Conservation (phyloP, 768 basidiomycete species). For the Kwoniella mangroviensis region DNA sequence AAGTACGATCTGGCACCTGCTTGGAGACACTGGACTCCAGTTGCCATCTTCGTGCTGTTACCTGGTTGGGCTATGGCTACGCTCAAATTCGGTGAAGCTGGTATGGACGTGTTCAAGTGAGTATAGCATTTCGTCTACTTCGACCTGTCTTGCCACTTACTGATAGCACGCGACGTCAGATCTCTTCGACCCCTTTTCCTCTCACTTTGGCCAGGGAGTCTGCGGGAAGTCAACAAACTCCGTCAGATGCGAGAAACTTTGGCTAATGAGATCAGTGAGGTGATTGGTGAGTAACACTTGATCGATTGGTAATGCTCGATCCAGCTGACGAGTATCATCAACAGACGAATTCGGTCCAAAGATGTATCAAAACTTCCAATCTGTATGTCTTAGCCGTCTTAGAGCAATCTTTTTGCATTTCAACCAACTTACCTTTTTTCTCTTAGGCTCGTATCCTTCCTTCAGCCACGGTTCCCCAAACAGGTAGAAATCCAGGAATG, state of each 20-base stretch:
- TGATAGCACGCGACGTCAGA: conserved; percentile 60
- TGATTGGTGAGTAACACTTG: conserved; percentile 48
- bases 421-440: conserved; percentile 11
- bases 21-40: conserved; percentile 75
- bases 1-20: conserved; percentile 68
- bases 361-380: conserved; percentile 82
- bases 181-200: conserved; percentile 87
- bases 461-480: conserved; percentile 82
- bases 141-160: neutral
- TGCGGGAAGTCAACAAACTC: conserved; percentile 74
- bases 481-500: conserved; percentile 72
- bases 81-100: conserved; percentile 96
- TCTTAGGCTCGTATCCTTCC: conserved; percentile 77
- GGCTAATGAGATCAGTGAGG: conserved; percentile 78
- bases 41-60: conserved; percentile 72
- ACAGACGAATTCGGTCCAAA: conserved; percentile 82
- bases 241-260: conserved; percentile 74
- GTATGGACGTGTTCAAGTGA: conserved; percentile 94
- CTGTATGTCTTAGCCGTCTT: conserved; percentile 61
- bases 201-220: conserved; percentile 85
- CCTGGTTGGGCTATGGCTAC: conserved; percentile 92
- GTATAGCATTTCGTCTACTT: conserved; percentile 45
- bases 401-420: neutral
- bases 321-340: conserved; percentile 3
- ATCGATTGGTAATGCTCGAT: neutral